Evolutionary conservation across 164 flowering plant species (phyloP).

Genomic region (Tinospora cordifolia): DNA sequence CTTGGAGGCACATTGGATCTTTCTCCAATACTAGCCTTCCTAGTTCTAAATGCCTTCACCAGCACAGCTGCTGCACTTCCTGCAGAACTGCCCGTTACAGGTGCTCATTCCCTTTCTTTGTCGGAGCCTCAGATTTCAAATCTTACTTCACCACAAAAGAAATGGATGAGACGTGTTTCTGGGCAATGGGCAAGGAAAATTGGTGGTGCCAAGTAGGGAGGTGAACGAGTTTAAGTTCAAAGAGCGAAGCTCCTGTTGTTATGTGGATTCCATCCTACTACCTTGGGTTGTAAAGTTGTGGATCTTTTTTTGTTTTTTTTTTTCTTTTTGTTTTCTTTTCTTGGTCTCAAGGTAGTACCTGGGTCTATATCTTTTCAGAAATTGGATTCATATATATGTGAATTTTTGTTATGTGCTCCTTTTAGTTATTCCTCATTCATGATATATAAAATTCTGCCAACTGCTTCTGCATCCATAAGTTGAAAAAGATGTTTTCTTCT

Average conservation of each 20-base stretch:
- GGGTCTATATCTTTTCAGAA: not conserved
- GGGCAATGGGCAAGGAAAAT: slow-evolving; percentile 10
- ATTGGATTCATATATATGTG: not conserved
- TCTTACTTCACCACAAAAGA: slow-evolving; percentile 22
- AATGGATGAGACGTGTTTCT: slow-evolving; percentile 26
- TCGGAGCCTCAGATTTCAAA: slow-evolving; percentile 14
- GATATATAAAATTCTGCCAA: not conserved
- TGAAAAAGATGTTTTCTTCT: not conserved
- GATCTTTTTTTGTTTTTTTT: too few relatives aligned
- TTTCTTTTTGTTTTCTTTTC: not conserved
- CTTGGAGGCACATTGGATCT: slow-evolving; percentile 89
- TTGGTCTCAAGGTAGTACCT: not conserved
- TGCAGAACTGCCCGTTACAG: slow-evolving; percentile 59
- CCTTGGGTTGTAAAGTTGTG: slow-evolving; percentile 6
- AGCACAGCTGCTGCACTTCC: slow-evolving; percentile 90
- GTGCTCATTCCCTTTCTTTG: slow-evolving; percentile 12
- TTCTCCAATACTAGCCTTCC: slow-evolving; percentile 85
- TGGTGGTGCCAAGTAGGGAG: slow-evolving; percentile 9
- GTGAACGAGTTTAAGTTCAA: not conserved
- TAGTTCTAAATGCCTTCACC: slow-evolving; percentile 76
- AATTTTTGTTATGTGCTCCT: not conserved
- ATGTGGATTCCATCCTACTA: slow-evolving; percentile 1
- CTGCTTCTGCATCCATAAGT: not conserved
- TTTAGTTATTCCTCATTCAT: not conserved
- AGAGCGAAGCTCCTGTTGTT: not conserved